phyloP scores from a whole-genome alignment of 2,329 filamentous ascomycete species.

The Aspergillus quadrilineatus region DNA sequence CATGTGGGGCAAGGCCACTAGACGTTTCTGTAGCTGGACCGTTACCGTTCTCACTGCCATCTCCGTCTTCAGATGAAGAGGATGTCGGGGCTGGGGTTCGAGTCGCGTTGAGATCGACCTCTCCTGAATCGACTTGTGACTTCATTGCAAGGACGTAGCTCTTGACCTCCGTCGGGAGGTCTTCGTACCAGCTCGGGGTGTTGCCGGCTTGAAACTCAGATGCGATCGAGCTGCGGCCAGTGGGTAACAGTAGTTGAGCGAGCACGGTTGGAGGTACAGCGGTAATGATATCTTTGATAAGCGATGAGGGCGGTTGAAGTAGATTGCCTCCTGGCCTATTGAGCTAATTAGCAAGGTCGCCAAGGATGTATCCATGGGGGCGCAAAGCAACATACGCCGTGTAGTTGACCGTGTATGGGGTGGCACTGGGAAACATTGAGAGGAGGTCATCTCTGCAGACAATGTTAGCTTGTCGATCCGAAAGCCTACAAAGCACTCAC shows the following conservation, averaged over 20 bases:
- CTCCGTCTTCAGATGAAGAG: neutral
- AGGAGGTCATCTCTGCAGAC: conserved; percentile 6
- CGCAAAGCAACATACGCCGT: neutral
- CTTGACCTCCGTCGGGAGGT: conserved; percentile 33
- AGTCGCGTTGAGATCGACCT: conserved; percentile 4
- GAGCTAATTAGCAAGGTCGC: too few relatives aligned
- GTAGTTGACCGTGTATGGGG: conserved; percentile 11
- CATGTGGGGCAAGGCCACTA: neutral
- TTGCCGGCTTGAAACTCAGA: conserved; percentile 32
- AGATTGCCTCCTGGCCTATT: conserved; percentile 9
- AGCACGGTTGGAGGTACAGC: conserved; percentile 33
- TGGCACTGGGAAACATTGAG: conserved; percentile 10
- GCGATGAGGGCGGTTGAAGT: conserved; percentile 27
- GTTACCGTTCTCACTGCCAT: neutral
- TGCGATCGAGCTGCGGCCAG: conserved; percentile 30
- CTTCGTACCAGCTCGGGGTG: conserved; percentile 34
- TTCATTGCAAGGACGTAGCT: conserved; percentile 34
- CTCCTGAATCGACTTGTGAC: conserved; percentile 24
- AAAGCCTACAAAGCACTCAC: neutral
- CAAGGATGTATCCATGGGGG: too few relatives aligned
- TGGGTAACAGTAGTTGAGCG: conserved; percentile 30
- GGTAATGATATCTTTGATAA: conserved; percentile 33
- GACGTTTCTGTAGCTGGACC: neutral
- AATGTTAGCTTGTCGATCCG: neutral
- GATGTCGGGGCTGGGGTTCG: neutral